A percentile compares a stretch with the other conserved stretches of the same genome.
phyloP scores from a whole-genome alignment of 1,284 basidiomycete genomes.

The Tetrapyrgos nigripes region DNA sequence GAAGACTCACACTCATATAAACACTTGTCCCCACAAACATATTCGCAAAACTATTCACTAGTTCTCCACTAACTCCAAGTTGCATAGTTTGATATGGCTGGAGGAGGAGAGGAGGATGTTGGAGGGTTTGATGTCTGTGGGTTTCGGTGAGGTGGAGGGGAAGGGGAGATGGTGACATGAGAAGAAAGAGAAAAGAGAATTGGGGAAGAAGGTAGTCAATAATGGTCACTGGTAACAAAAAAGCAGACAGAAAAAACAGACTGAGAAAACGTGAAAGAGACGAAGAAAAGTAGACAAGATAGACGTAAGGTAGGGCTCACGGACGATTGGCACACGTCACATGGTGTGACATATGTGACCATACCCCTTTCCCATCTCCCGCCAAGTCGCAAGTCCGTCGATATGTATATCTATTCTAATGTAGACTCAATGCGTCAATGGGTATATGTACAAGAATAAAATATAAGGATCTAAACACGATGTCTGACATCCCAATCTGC shows the following conservation, averaged over 20 bases:
- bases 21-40: slow-evolving; percentile 99
- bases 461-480: no score
- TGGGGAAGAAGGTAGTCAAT: neutral
- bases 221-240: neutral
- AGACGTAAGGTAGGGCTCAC: no score
- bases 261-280: neutral
- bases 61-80: slow-evolving; percentile 97
- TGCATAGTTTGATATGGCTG: slow-evolving; percentile 97
- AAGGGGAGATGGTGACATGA: neutral
- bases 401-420: no score
- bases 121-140: slow-evolving; percentile 96
- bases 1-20: slow-evolving; percentile 95
- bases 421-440: no score
- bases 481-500: no score
- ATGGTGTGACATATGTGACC: no score
- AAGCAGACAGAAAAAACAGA: slow-evolving; percentile 1
- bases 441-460: no score
- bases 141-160: neutral
- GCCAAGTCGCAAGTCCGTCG: no score
- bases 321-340: no score
- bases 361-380: no score
- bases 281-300: neutral
- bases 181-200: neutral
- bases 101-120: slow-evolving; percentile 95
- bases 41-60: slow-evolving; percentile 98